phyloP scores from a whole-genome alignment of 2,329 filamentous ascomycete species.

The Aspergillus carbonarius region DNA sequence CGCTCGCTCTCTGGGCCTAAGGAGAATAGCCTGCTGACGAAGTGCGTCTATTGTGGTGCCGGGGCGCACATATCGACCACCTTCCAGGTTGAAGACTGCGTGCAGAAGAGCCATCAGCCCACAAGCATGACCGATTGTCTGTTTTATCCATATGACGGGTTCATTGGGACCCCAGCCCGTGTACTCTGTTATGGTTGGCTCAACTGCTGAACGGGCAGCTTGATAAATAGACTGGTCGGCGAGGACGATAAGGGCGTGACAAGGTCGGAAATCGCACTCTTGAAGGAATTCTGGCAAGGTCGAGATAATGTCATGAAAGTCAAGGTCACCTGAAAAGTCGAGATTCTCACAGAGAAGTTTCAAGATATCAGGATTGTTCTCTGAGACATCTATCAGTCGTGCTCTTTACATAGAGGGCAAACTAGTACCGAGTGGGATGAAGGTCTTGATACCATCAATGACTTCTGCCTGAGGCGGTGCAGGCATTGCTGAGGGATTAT shows the following conservation, averaged over 20 bases:
- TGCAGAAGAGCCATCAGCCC: slow-evolving; percentile 60
- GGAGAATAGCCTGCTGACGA: slow-evolving; percentile 44
- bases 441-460: not conserved
- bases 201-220: slow-evolving; percentile 3
- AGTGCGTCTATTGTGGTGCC: slow-evolving; percentile 49
- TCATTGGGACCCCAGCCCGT: slow-evolving; percentile 48
- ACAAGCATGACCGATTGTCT: slow-evolving; percentile 60
- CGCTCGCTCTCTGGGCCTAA: slow-evolving; percentile 49
- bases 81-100: slow-evolving; percentile 52
- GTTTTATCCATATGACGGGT: slow-evolving; percentile 59
- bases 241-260: slow-evolving; percentile 4
- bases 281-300: slow-evolving; percentile 1
- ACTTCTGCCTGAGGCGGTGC: not conserved
- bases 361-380: slow-evolving; percentile 17
- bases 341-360: slow-evolving; percentile 10
- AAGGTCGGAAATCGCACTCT: slow-evolving; percentile 7
- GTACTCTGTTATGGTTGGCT: slow-evolving; percentile 34
- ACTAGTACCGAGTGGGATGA: not conserved
- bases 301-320: slow-evolving; percentile 14
- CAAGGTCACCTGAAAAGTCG: slow-evolving; percentile 3
- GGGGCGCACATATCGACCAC: slow-evolving; percentile 39
- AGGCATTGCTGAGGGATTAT: not conserved
- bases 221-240: slow-evolving; percentile 5
- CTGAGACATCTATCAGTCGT: not conserved
- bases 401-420: not conserved